Evolutionary conservation across 2,329 filamentous ascomycete genomes (phyloP), one percentile per base, ranked within the genome.

Genomic region (Fusarium sambucinum): DNA sequence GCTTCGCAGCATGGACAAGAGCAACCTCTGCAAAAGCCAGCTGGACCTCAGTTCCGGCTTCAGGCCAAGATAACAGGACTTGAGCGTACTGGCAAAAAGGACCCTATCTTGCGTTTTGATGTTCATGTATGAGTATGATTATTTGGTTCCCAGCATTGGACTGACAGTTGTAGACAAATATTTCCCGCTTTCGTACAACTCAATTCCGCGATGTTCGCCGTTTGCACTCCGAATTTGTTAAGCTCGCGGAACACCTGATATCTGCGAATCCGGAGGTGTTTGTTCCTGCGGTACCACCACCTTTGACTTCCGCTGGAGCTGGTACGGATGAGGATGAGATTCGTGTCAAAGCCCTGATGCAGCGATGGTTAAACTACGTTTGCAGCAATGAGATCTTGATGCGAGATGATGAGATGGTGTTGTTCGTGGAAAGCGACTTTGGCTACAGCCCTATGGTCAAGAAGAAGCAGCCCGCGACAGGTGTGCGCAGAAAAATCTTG

Each of bases 381-480:
- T 97, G 96, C 81, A 88, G 88, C 74, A 98, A 96, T 73, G 94
- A 98, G 35, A 90, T 96, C 2, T 87, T 99, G 10, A 97, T 97
- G 84, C 89, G 92, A 66, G 96, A 99, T 77, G 95, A 98, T 66
- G 96, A 99, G 81, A 95, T 98, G 89, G 89, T 97, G 7, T 90
- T 98, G 63, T 99, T 99, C 74, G 94, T 99, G n/a, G 96, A 99
- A 81, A 97, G 93, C 77, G 96, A 99, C 78, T 98, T 97, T 78
- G 96, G 96, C 40, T 99, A 99, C 80, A 97, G 94, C 75, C 96
- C 96, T 2, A 92, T 98, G 75, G 90, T 97, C 46, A 91, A 95
- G 79, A 93, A 94, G 86, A 97, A 96, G 84, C 96, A 99, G 79
- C 96, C 96, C 23, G 96, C 96, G 11, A 99, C 96, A 2, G 96